Evolutionary conservation across 306 rosid species (phyloP).

Genomic region (Quercus mongolica): DNA sequence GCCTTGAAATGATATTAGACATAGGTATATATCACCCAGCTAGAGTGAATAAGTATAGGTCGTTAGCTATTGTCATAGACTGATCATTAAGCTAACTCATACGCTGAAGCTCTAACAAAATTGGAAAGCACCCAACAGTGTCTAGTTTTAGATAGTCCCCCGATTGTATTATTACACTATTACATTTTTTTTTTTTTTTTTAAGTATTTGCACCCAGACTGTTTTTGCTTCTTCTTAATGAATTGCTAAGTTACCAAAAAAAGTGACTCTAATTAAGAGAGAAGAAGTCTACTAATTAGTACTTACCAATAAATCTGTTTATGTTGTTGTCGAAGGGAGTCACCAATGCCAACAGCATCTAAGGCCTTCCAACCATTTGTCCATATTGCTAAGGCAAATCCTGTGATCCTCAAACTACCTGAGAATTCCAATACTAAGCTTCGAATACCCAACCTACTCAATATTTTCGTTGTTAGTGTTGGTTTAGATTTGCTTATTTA

Average conservation of each 20-base stretch:
- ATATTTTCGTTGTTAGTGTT: background rate
- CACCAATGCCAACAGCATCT: constrained; percentile 59
- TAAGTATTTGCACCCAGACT: too few relatives aligned
- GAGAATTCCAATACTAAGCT: constrained; percentile 74
- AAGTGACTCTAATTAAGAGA: background rate
- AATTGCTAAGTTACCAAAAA: too few relatives aligned
- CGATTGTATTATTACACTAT: too few relatives aligned
- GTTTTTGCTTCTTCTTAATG: too few relatives aligned
- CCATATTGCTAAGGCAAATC: constrained; percentile 58
- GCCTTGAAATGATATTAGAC: too few relatives aligned
- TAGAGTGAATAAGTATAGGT: too few relatives aligned
- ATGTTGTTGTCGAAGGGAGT: constrained; percentile 53
- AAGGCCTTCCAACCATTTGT: constrained; percentile 80
- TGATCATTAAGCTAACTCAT: background rate
- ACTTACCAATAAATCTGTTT: constrained; percentile 39
- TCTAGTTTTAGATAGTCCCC: background rate
- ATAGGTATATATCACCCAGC: too few relatives aligned
- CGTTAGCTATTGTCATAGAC: background rate
- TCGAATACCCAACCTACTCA: constrained; percentile 46
- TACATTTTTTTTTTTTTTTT: too few relatives aligned
- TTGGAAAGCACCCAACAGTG: background rate
- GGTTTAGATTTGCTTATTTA: too few relatives aligned
- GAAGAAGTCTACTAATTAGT: too few relatives aligned
- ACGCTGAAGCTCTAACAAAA: background rate
- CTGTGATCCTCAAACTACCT: constrained; percentile 49